Evolutionary conservation across 1,139 yeast genomes (phyloP).

Genomic region (Candida albicans): DNA sequence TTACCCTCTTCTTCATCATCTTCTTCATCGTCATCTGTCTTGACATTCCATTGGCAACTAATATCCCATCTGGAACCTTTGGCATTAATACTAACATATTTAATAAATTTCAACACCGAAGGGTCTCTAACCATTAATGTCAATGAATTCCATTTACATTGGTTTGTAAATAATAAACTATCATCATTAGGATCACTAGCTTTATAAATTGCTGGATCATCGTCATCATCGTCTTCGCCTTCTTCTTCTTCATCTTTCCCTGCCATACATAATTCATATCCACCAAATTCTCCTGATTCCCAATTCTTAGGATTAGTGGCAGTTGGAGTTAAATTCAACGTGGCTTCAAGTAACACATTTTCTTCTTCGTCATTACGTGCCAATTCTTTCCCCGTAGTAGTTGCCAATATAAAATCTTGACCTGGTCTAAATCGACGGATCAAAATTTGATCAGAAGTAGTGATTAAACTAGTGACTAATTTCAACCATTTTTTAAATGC

Average conservation of each 20-base stretch:
- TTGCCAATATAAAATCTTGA: conserved; percentile 88
- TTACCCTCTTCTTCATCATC: conserved; percentile 22
- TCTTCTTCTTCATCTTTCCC: conserved; percentile 49
- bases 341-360: conserved; percentile 63
- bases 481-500: conserved; percentile 73
- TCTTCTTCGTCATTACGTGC: conserved; percentile 38
- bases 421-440: conserved; percentile 94
- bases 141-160: conserved; percentile 82
- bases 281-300: conserved; percentile 89
- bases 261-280: conserved; percentile 88
- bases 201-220: conserved; percentile 60
- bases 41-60: conserved; percentile 75
- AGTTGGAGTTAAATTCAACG: conserved; percentile 76
- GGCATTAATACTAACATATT: conserved; percentile 86
- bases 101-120: conserved; percentile 82
- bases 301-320: conserved; percentile 55
- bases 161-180: conserved; percentile 75
- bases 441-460: conserved; percentile 65
- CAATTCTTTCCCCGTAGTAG: conserved; percentile 57
- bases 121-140: conserved; percentile 81
- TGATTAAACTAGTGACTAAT: conserved; percentile 60
- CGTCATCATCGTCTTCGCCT: too few relatives aligned
- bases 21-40: conserved; percentile 21
- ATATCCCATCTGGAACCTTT: conserved; percentile 94
- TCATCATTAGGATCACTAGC: conserved; percentile 65